Conservation (phyloP, 495 filamentous ascomycete genomes). For the Poronia punctata region DNA sequence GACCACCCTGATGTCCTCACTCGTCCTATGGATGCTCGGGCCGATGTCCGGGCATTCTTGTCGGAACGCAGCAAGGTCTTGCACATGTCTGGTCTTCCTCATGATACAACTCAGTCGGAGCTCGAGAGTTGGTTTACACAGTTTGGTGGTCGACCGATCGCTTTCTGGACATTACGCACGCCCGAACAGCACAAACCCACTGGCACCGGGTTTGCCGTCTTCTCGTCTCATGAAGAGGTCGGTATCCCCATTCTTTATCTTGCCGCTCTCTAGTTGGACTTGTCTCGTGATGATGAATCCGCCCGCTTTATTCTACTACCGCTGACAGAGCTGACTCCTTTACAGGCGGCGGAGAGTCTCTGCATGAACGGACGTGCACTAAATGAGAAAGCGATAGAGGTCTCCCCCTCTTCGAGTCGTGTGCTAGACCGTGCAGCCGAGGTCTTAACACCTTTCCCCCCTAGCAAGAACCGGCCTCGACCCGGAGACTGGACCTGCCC, state of each 20-base stretch:
- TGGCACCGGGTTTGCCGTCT: slow-evolving; percentile 93
- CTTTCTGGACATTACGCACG: slow-evolving; percentile 96
- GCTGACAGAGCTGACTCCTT: background rate
- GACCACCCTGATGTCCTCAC: slow-evolving; percentile 92
- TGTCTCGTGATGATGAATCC: slow-evolving; percentile 4
- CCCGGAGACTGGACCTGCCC: slow-evolving; percentile 99
- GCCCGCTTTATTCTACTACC: slow-evolving; percentile 14
- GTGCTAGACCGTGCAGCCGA: slow-evolving; percentile 93
- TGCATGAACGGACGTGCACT: slow-evolving; percentile 98
- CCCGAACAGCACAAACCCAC: slow-evolving; percentile 99
- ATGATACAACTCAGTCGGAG: slow-evolving; percentile 97
- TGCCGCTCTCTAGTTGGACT: background rate
- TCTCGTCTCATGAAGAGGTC: slow-evolving; percentile 99
- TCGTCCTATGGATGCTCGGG: slow-evolving; percentile 91
- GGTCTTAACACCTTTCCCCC: slow-evolving; percentile 92
- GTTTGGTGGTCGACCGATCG: slow-evolving; percentile 96
- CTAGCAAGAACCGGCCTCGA: slow-evolving; percentile 94
- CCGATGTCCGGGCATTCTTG: slow-evolving; percentile 94
- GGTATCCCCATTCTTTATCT: slow-evolving; percentile 25
- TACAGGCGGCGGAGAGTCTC: slow-evolving; percentile 83
- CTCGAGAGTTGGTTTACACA: slow-evolving; percentile 99
- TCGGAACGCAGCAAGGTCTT: slow-evolving; percentile 94
- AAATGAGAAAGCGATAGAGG: slow-evolving; percentile 98
- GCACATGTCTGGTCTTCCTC: slow-evolving; percentile 92
- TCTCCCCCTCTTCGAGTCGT: slow-evolving; percentile 90